A percentile compares a stretch with the other conserved stretches of the same genome.
These are phyloP conservation scores for Rhizomucor miehei DNA, from an alignment of 371 early-diverging fungal genomes.

Conservation along the genomic window DNA sequence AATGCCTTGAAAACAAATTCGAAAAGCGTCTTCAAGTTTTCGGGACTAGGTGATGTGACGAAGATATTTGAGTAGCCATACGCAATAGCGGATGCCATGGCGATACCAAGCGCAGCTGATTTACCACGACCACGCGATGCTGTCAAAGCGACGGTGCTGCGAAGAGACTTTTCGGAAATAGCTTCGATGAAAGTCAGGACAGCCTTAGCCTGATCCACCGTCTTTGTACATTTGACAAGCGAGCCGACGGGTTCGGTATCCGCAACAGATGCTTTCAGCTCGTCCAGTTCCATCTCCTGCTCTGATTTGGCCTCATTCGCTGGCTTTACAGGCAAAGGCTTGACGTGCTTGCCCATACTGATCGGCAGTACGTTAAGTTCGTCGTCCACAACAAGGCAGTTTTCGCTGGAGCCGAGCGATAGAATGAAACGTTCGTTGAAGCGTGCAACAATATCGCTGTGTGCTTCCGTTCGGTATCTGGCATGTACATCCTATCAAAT, in stretches of 20 bases:
- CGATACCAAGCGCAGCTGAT: constrained; percentile 97
- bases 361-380: constrained; percentile 96
- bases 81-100: constrained; percentile 95
- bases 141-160: constrained; percentile 91
- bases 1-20: constrained; percentile 97
- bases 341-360: constrained; percentile 87
- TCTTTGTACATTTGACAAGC: constrained; percentile 76
- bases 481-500: constrained; percentile 81
- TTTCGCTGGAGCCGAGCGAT: constrained; percentile 88
- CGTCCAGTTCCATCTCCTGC: constrained; percentile 71
- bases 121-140: constrained; percentile 99
- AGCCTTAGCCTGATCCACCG: constrained; percentile 95
- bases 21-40: constrained; percentile 98
- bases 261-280: constrained; percentile 78
- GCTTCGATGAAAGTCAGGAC: constrained; percentile 93
- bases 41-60: constrained; percentile 97
- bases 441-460: constrained; percentile 91
- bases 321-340: constrained; percentile 68
- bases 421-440: constrained; percentile 98
- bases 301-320: constrained; percentile 57
- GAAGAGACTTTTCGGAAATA: constrained; percentile 90
- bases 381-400: constrained; percentile 94
- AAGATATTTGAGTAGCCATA: constrained; percentile 99
- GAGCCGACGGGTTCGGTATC: constrained; percentile 89
- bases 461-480: constrained; percentile 91